Percentiles rank a stretch among this genome's conserved stretches.
phyloP scores from a whole-genome alignment of 208 protist species.

The Leishmania guyanensis region DNA sequence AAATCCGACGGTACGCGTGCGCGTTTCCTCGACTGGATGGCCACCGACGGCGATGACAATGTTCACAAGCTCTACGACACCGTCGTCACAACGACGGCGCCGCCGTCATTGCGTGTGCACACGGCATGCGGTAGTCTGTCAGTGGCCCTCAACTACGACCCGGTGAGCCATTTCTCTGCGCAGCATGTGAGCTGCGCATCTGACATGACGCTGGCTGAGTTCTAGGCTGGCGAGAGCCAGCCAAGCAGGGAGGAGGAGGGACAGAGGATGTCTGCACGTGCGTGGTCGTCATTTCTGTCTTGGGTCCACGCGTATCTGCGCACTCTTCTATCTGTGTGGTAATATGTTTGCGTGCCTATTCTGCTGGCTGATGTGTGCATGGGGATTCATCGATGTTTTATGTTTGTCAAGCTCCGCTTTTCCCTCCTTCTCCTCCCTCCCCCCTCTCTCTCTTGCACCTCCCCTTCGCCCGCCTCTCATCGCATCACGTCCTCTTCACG shows the following conservation, averaged over 20 bases:
- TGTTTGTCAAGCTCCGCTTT: background rate
- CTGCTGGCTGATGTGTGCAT: background rate
- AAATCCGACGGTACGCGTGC: background rate
- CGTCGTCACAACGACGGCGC: background rate
- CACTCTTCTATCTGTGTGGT: background rate
- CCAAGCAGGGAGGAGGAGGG: background rate
- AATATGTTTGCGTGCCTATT: background rate
- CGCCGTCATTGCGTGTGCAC: conserved; percentile 7
- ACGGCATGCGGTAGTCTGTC: conserved; percentile 27
- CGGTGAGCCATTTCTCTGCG: conserved; percentile 41
- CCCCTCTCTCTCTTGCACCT: background rate
- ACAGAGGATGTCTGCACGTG: background rate
- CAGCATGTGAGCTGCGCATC: conserved; percentile 28
- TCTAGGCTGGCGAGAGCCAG: background rate
- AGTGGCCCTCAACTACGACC: conserved; percentile 44
- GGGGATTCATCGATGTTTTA: background rate
- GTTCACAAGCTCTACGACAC: background rate
- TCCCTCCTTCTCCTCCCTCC: background rate
- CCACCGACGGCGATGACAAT: background rate
- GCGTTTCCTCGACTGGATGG: background rate
- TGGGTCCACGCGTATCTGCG: background rate
- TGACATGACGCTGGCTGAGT: conserved; percentile 26
- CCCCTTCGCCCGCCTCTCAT: background rate
- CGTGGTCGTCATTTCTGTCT: background rate
- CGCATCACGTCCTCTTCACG: background rate